Base-by-base conservation (phyloP, 202 grass and related monocot genomes). In the Hordeum pubiflorum region DNA sequence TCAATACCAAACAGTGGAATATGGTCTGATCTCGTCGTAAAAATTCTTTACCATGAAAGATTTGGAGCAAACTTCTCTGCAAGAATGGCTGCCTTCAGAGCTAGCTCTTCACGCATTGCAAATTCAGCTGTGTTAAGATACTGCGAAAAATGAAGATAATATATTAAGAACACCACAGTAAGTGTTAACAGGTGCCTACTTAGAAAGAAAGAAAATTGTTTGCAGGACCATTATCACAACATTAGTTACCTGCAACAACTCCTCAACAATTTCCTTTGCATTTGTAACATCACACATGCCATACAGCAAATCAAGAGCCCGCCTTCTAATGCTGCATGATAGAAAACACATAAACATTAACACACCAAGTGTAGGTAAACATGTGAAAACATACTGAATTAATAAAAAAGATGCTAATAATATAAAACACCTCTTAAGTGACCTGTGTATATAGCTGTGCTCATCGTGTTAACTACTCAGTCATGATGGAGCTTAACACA, bases 241-340 rank as follows among this genome's bases (percentile, higher is more conserved):
- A 76, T 84, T 65, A 55, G 18, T 71, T 93, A 98, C 96, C 96
- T 96, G 92, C 89, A 99, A 87, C 55, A 99, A 90, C 75, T 99
- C 96, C 74, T 99, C 96, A 0, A 99, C 96, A 81, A 99, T 99
- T 90, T 99, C 96, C 87, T 96, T 99, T 1, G 96, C 96, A 60
- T 99, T 99, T 52, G 92, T 93, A 71, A 99, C 89, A 90, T 99
- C 96, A 85, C 96, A 99, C 92, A 99, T 99, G 38, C 96, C 96
- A 87, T 99, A 99, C 37, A 99, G 67, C 71, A 99, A 85, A 93
- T 99, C 96, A 76, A 99, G 96, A 90, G 96, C 92, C 63, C 96
- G 89, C 48, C 92, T 91, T 88, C 96, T 88, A 88, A 99, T 99
- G 75, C 96, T 99, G 92, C 82, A 97, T 61, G 63, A 68, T 14